A percentile compares a stretch with the other conserved stretches of the same genome.
phyloP scores from a whole-genome alignment of 1,284 basidiomycete species.

The Cutaneotrichosporon spelunceum region DNA sequence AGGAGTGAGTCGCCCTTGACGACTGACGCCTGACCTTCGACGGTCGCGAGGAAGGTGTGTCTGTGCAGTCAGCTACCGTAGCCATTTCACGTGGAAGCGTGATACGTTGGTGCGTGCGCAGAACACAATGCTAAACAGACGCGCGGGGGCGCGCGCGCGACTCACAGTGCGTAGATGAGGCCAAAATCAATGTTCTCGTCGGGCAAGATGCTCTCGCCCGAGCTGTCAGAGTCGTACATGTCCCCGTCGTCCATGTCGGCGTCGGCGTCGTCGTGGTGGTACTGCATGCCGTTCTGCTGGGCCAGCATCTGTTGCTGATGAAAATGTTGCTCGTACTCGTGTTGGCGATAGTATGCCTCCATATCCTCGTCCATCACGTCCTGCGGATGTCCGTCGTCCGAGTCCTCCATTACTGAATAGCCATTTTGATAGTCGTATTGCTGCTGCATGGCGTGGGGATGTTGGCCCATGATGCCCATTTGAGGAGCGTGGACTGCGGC shows the following conservation, averaged over 20 bases:
- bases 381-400: slow-evolving; percentile 25
- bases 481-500: slow-evolving; percentile 17
- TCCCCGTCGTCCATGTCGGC: slow-evolving; percentile 34
- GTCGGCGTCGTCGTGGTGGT: slow-evolving; percentile 22
- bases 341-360: slow-evolving; percentile 21
- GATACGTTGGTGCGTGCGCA: background rate
- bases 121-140: background rate
- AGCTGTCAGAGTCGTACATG: slow-evolving; percentile 40
- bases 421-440: slow-evolving; percentile 24
- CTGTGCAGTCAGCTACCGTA: slow-evolving; percentile 25
- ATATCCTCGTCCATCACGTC: slow-evolving; percentile 26
- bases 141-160: slow-evolving; percentile 9
- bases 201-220: slow-evolving; percentile 52
- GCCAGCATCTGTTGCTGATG: slow-evolving; percentile 44
- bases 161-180: slow-evolving; percentile 55
- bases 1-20: slow-evolving; percentile 92
- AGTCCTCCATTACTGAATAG: slow-evolving; percentile 37
- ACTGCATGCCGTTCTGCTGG: slow-evolving; percentile 19
- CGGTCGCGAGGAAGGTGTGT: slow-evolving; percentile 90
- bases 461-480: slow-evolving; percentile 8
- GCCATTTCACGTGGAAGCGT: background rate
- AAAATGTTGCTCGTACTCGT: slow-evolving; percentile 24
- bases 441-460: slow-evolving; percentile 9
- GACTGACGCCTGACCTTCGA: slow-evolving; percentile 93
- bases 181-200: slow-evolving; percentile 57